Percentiles rank a stretch among this genome's conserved stretches.
Evolutionary conservation across 2,329 filamentous ascomycete species (phyloP).

Genomic region (Colletotrichum sp.): DNA sequence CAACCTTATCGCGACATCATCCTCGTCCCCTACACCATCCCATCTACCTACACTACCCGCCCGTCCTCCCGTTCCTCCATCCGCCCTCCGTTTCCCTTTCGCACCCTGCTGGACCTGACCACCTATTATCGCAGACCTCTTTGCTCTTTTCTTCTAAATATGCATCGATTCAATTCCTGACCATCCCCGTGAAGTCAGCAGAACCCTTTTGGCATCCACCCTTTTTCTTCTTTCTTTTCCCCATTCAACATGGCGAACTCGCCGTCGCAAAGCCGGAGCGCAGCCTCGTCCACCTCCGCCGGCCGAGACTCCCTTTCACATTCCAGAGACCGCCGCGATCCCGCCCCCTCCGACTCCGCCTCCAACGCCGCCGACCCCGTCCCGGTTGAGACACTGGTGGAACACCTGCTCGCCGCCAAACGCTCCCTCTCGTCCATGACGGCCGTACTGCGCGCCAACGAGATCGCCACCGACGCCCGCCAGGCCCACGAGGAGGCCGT

Average conservation of each 20-base stretch:
- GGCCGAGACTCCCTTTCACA: slow-evolving; percentile 16
- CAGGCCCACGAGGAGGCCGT: slow-evolving; percentile 79
- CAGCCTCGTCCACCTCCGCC: slow-evolving; percentile 22
- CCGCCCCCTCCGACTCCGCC: slow-evolving; percentile 14
- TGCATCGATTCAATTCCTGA: slow-evolving; percentile 18
- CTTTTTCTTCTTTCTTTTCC: not conserved
- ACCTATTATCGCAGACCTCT: not conserved
- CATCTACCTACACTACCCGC: not conserved
- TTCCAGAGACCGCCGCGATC: slow-evolving; percentile 29
- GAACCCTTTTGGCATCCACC: not conserved
- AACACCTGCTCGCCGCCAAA: slow-evolving; percentile 86
- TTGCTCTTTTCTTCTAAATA: not conserved
- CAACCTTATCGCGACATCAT: slow-evolving; percentile 23
- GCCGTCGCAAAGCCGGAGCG: slow-evolving; percentile 14
- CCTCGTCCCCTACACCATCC: slow-evolving; percentile 14
- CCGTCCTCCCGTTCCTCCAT: not conserved
- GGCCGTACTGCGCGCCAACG: slow-evolving; percentile 84
- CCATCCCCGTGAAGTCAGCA: slow-evolving; percentile 3
- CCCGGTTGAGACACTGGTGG: slow-evolving; percentile 78
- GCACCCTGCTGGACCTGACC: not conserved
- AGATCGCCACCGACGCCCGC: slow-evolving; percentile 80
- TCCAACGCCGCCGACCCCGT: slow-evolving; percentile 39
- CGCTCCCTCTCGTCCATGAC: slow-evolving; percentile 84
- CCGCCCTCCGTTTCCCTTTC: not conserved
- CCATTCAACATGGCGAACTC: slow-evolving; percentile 23